Evolutionary conservation across 805 yeast genomes (phyloP).

Genomic region (Zygosaccharomyces siamensis): DNA sequence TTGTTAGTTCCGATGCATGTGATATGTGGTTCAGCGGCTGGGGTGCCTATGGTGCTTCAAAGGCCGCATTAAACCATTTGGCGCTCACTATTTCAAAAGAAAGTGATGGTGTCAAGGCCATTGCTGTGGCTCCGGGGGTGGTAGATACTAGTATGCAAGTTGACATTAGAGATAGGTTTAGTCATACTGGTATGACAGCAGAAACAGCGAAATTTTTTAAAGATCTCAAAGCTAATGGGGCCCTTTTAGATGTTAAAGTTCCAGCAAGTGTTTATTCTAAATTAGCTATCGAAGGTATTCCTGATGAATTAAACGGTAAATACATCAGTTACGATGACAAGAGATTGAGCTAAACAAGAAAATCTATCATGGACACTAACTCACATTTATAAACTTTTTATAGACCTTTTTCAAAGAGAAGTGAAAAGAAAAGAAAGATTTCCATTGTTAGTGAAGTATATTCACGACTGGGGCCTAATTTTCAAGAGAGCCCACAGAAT

Average conservation of each 20-base stretch:
- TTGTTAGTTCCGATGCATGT: conserved; percentile 89
- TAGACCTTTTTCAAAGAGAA: too few relatives aligned
- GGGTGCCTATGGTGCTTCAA: conserved; percentile 89
- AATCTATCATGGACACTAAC: background rate
- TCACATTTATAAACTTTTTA: too few relatives aligned
- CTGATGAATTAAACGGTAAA: conserved; percentile 55
- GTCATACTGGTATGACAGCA: conserved; percentile 55
- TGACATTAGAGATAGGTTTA: conserved; percentile 63
- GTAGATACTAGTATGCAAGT: conserved; percentile 88
- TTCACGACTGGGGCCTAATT: too few relatives aligned
- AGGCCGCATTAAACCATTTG: conserved; percentile 84
- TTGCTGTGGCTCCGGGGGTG: conserved; percentile 90
- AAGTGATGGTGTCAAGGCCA: conserved; percentile 45
- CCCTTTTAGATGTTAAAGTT: conserved; percentile 60
- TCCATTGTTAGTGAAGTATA: too few relatives aligned
- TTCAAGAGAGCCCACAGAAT: too few relatives aligned
- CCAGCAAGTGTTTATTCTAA: conserved; percentile 71
- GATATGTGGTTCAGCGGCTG: conserved; percentile 47
- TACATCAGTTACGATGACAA: conserved; percentile 59
- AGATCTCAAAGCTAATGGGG: conserved; percentile 52
- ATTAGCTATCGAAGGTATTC: conserved; percentile 58
- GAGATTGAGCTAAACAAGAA: conserved; percentile 9
- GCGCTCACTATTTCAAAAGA: conserved; percentile 64
- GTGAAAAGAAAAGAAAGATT: too few relatives aligned
- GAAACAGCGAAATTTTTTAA: conserved; percentile 57